Base-by-base conservation (phyloP, 371 early-diverging fungal genomes). In the Rhizomucor pusillus region DNA sequence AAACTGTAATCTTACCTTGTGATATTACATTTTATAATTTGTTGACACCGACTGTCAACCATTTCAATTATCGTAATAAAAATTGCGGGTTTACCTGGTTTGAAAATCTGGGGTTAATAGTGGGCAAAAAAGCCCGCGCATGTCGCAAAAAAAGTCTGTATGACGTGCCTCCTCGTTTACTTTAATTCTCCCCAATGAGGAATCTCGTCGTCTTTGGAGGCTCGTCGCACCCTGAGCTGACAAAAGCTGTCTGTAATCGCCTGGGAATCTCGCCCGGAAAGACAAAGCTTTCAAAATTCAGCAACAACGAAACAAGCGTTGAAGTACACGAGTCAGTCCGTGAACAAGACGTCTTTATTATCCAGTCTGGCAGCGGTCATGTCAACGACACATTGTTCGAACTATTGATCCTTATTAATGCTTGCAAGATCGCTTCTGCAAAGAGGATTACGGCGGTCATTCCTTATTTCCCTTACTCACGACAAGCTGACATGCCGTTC, bases 401-500 rank as follows among this genome's bases (percentile, higher is more conserved):
- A 64, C 68, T 93, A 22, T 68, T 90, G 16, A 89, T 91, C 56
- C 86, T 93, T 79, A 67, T 76, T 34, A 69, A 76, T 52, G 95
- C 95, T 13, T 97, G 97, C 77, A 92, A 92, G 66, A 92, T 89
- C 0, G 94, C 95, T 6, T 90, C 90, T 9, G 95, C 94, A 29
- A 79, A 81, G 50, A 79, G 79, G 54, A 78, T 95, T 60, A 94
- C 92, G 1, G 95, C 94, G 9, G 94, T 96, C 37, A 81, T 96
- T 44, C 97, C 96, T 11, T 92, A 90, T 73, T 98, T 94, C 73
- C 95, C 95, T 19, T 97, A 97, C 62, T 88, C 95, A 43, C 83
- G 95, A 50, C 94, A 92, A 67, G 81, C 86, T 0, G 86, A 87
- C 66, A 80, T 80, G 5, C 88, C 88, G 11, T 85, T 84, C 64